These are phyloP conservation scores for Bonia amplexicaulis DNA, from an alignment of 176 grass and related monocot species.

Conservation along the genomic window DNA sequence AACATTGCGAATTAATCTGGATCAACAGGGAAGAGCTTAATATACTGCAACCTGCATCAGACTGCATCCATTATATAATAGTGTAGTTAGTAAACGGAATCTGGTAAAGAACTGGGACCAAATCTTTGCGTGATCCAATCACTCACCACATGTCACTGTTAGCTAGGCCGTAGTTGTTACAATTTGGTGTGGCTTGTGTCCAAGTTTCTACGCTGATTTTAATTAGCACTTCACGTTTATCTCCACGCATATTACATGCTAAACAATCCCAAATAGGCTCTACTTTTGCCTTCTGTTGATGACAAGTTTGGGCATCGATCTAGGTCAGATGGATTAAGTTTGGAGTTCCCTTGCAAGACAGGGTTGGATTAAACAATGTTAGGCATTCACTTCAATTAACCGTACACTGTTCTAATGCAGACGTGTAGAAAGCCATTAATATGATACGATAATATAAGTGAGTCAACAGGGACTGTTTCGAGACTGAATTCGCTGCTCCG, in stretches of 20 bases:
- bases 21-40: slow-evolving; percentile 12
- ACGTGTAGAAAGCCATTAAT: slow-evolving; percentile 13
- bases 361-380: background rate
- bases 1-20: background rate
- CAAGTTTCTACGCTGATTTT: slow-evolving; percentile 11
- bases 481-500: slow-evolving; percentile 16
- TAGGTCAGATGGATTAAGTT: background rate
- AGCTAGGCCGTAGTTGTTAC: slow-evolving; percentile 33
- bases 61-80: background rate
- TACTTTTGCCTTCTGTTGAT: background rate
- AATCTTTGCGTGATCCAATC: slow-evolving; percentile 38
- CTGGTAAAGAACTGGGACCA: slow-evolving; percentile 30
- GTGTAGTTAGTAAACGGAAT: slow-evolving; percentile 44
- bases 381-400: background rate
- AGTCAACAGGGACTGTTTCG: slow-evolving; percentile 21
- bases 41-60: background rate
- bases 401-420: slow-evolving; percentile 3
- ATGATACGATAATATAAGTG: background rate
- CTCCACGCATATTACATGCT: background rate
- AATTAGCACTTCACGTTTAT: slow-evolving; percentile 10
- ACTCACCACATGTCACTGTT: slow-evolving; percentile 22
- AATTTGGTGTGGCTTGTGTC: slow-evolving; percentile 30
- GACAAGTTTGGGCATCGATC: background rate
- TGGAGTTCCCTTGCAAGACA: background rate
- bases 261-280: slow-evolving; percentile 11